Percentiles rank a stretch among this genome's conserved stretches.
Evolutionary conservation across 495 filamentous ascomycete species (phyloP).

Genomic region (Mytilinidion resinicola): DNA sequence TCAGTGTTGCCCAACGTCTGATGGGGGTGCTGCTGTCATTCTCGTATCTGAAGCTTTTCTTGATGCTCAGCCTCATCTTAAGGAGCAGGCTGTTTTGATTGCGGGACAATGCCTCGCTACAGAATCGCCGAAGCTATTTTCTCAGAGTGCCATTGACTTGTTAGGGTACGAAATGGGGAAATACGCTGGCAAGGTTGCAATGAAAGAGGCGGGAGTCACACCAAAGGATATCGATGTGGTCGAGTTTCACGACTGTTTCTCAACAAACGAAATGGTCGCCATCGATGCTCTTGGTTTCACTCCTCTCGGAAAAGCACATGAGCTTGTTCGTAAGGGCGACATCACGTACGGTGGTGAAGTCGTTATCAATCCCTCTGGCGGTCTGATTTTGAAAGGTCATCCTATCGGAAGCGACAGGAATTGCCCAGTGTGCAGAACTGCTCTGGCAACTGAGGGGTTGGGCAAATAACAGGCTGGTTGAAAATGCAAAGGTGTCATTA

Average conservation of each 20-base stretch:
- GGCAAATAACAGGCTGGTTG: slow-evolving; percentile 78
- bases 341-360: slow-evolving; percentile 86
- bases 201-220: slow-evolving; percentile 64
- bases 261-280: slow-evolving; percentile 81
- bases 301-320: slow-evolving; percentile 76
- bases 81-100: slow-evolving; percentile 70
- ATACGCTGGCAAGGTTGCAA: slow-evolving; percentile 56
- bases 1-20: slow-evolving; percentile 79
- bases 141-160: slow-evolving; percentile 68
- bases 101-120: slow-evolving; percentile 79
- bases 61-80: slow-evolving; percentile 72
- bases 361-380: slow-evolving; percentile 77
- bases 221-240: slow-evolving; percentile 69
- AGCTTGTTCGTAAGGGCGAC: slow-evolving; percentile 78
- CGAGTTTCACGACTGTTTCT: slow-evolving; percentile 95
- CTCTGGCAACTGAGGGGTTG: slow-evolving; percentile 92
- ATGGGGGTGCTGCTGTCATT: slow-evolving; percentile 82
- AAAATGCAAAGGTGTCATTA: slow-evolving; percentile 60
- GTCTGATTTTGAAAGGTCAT: slow-evolving; percentile 90
- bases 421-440: slow-evolving; percentile 90
- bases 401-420: slow-evolving; percentile 83
- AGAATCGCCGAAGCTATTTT: slow-evolving; percentile 67
- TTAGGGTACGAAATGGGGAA: slow-evolving; percentile 81
- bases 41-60: slow-evolving; percentile 83
- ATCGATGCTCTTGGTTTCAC: slow-evolving; percentile 79